These are phyloP conservation scores for Boletellus emodensis DNA, from an alignment of 768 basidiomycete species.

Conservation along the genomic window DNA sequence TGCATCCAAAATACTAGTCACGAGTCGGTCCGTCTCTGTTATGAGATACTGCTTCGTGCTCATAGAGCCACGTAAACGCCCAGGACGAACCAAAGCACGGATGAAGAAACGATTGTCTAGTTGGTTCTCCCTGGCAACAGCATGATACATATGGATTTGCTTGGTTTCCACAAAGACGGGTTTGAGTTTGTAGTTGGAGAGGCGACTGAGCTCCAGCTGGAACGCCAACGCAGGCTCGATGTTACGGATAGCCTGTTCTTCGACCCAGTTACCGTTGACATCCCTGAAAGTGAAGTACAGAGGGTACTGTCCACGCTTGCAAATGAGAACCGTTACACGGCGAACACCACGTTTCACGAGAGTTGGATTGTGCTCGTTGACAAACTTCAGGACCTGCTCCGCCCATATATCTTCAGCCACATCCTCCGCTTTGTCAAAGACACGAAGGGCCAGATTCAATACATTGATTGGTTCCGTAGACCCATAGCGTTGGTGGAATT, in stretches of 20 bases:
- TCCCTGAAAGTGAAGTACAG: conserved; percentile 91
- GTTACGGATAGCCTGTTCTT: conserved; percentile 96
- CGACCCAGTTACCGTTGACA: conserved; percentile 70
- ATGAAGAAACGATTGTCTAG: conserved; percentile 99
- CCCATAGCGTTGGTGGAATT: conserved; percentile 76
- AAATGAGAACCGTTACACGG: conserved; percentile 88
- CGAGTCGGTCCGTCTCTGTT: conserved; percentile 95
- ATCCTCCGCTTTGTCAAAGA: conserved; percentile 79
- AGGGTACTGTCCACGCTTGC: conserved; percentile 88
- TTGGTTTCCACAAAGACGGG: conserved; percentile 97
- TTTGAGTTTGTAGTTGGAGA: conserved; percentile 94
- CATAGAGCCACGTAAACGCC: conserved; percentile 88
- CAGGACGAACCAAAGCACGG: conserved; percentile 93
- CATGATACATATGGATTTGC: conserved; percentile 98
- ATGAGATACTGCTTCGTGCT: conserved; percentile 97
- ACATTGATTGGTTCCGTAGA: conserved; percentile 83
- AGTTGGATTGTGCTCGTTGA: conserved; percentile 62
- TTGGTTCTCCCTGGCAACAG: conserved; percentile 91
- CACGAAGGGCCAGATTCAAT: conserved; percentile 87
- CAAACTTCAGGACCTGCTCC: conserved; percentile 61
- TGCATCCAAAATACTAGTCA: conserved; percentile 90
- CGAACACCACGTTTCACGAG: conserved; percentile 79
- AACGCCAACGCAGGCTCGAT: conserved; percentile 97
- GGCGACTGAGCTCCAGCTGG: conserved; percentile 93
- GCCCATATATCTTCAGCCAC: conserved; percentile 75